A percentile compares a stretch with the other conserved stretches of the same genome.
These are phyloP conservation scores for Apiotrichum sp. DNA, from an alignment of 1,284 basidiomycete species.

Conservation along the genomic window DNA sequence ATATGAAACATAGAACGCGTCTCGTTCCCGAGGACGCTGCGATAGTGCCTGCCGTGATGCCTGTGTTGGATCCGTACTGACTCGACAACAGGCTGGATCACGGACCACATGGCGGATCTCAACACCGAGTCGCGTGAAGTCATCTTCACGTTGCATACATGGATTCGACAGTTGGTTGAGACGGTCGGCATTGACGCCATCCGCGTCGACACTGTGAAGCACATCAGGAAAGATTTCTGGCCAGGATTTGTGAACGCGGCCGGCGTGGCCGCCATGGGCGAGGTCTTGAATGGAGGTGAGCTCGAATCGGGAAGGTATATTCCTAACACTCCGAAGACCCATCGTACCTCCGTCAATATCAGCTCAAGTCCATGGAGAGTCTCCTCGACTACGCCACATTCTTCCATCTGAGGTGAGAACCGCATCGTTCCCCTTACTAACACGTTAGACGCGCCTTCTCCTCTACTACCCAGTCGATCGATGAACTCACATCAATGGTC, in stretches of 20 bases:
- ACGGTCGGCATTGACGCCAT: slow-evolving; percentile 48
- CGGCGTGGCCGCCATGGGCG: slow-evolving; percentile 50
- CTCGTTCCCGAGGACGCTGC: neutral
- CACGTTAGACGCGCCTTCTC: slow-evolving; percentile 38
- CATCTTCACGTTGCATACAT: slow-evolving; percentile 42
- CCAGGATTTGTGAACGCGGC: slow-evolving; percentile 45
- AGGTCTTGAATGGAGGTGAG: slow-evolving; percentile 48
- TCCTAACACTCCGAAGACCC: slow-evolving; percentile 31
- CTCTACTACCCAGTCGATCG: slow-evolving; percentile 17
- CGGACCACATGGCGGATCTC: slow-evolving; percentile 47
- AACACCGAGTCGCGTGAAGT: slow-evolving; percentile 50
- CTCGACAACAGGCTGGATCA: slow-evolving; percentile 42
- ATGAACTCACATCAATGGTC: slow-evolving; percentile 39
- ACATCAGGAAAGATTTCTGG: slow-evolving; percentile 52
- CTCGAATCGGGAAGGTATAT: neutral
- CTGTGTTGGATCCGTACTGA: no score
- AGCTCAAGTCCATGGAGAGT: slow-evolving; percentile 50
- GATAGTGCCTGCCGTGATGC: no score
- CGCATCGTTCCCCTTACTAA: neutral
- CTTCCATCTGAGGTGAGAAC: slow-evolving; percentile 43
- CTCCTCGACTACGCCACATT: slow-evolving; percentile 57
- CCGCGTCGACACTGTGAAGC: slow-evolving; percentile 51
- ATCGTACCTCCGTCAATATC: slow-evolving; percentile 39
- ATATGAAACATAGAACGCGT: neutral
- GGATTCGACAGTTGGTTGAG: slow-evolving; percentile 47